Conservation (phyloP, 1,139 yeast species). For the Hyphopichia burtonii region DNA sequence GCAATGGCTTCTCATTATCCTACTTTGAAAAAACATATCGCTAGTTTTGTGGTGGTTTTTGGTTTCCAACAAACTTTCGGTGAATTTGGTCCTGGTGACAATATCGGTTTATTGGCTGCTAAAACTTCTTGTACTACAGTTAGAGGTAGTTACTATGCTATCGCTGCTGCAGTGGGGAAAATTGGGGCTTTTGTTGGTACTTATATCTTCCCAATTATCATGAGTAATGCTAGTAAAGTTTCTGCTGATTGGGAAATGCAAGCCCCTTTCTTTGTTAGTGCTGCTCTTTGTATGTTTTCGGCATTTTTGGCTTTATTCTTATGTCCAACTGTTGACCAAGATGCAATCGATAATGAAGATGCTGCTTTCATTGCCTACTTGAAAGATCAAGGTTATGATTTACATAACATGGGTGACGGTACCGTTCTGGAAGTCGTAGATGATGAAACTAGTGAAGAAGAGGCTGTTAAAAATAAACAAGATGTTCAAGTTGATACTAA, state of each 20-base stretch:
- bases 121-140: conserved; percentile 84
- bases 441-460: neutral
- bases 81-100: conserved; percentile 94
- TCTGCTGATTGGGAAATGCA: conserved; percentile 50
- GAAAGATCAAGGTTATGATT: conserved; percentile 56
- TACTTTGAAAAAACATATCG: conserved; percentile 58
- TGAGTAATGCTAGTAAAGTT: conserved; percentile 29
- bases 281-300: conserved; percentile 72
- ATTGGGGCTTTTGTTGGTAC: conserved; percentile 92
- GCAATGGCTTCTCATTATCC: conserved; percentile 76
- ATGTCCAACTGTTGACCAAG: conserved; percentile 81
- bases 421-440: conserved; percentile 11
- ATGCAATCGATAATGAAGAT: conserved; percentile 79
- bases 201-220: conserved; percentile 76
- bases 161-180: conserved; percentile 90
- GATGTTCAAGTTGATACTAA: conserved; percentile 2
- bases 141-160: conserved; percentile 87
- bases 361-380: conserved; percentile 65
- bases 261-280: conserved; percentile 81
- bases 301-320: conserved; percentile 68
- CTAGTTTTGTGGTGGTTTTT: conserved; percentile 77
- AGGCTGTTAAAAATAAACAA: neutral
- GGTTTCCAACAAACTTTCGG: conserved; percentile 87
- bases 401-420: conserved; percentile 36
- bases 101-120: conserved; percentile 82